A percentile compares a stretch with the other conserved stretches of the same genome.
phyloP scores from a whole-genome alignment of 139 green algal species.

The Chlorella sp. region DNA sequence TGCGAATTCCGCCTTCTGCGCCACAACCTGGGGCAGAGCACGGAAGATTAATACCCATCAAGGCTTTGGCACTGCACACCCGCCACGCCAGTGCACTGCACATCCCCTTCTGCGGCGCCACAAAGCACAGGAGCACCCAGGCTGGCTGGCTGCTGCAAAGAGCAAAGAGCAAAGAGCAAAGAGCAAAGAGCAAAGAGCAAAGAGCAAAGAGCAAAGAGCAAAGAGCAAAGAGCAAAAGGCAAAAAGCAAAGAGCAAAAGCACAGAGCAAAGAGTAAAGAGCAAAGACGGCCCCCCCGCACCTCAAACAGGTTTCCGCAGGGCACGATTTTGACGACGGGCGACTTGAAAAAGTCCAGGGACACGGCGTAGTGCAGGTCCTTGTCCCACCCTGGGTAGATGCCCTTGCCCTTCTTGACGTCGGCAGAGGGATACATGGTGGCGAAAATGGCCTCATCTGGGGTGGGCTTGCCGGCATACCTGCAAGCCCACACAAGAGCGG shows the following conservation, averaged over 20 bases:
- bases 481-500: neutral
- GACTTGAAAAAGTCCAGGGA: slow-evolving; percentile 80
- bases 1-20: too few species aligned
- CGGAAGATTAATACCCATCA: too few species aligned
- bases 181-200: neutral
- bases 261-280: neutral
- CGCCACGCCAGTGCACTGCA: too few species aligned
- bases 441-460: slow-evolving; percentile 79
- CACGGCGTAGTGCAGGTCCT: slow-evolving; percentile 88
- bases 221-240: neutral
- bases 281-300: slow-evolving; percentile 43
- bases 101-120: neutral
- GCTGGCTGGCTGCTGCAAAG: neutral
- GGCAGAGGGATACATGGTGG: slow-evolving; percentile 78
- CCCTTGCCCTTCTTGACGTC: slow-evolving; percentile 16
- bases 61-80: too few species aligned
- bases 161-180: neutral
- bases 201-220: neutral
- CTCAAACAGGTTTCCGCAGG: slow-evolving; percentile 96
- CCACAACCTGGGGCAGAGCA: too few species aligned
- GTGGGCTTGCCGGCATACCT: slow-evolving; percentile 44
- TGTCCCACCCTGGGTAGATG: slow-evolving; percentile 80
- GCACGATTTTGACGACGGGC: slow-evolving; percentile 64
- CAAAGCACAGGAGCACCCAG: neutral
- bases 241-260: neutral